Evolutionary conservation across 2,329 filamentous ascomycete genomes (phyloP), one percentile per base, ranked within the genome.

Genomic region (Colletotrichum shisoi): DNA sequence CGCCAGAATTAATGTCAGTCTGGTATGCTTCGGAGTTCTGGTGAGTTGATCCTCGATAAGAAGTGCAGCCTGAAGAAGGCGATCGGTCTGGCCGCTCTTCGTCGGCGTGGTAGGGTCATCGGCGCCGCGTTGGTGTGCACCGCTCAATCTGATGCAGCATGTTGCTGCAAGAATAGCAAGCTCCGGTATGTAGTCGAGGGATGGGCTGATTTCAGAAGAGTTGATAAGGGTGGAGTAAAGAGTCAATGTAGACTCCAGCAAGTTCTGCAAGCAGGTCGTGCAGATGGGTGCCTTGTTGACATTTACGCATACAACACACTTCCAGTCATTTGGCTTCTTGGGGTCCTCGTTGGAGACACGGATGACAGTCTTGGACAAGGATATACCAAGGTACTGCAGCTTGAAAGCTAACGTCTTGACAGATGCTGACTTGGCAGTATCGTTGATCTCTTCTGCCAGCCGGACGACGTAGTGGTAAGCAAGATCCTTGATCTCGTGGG

Each of bases 11-110:
- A 88, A 76, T 2, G 81, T 80, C 3, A 85, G 75, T 0, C 80
- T 76, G 56, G 79, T 79, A 51, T 86, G 81, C 48, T 81, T 80
- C 0, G 83, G 80, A 0, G 78, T 79, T 57, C 75, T 72, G n/a
- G 74, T 73, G 5, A 83, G 76, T 64, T 85, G 84, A 13, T 80
- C 76, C 39, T 87, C 83, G 0, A 87, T 77, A 4, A 87, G 73
- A 0, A 82, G 65, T 1, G 83, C 74, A 0, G 84, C 85, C 52
- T 83, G 83, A 0, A 87, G 73, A 19, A 87, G 76, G 11, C 75
- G 68, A 24, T 79, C 69, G 11, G 31, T 57, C 34, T 57, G 42
- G 45, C 52, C 40, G 19, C 48, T 52, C 37, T 54, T 56, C 2
- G 51, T 65, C 8, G 51, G 61, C 1, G 57, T 42, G 4, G 57